Base-by-base conservation (phyloP, 2,329 filamentous ascomycete species). In the Tolypocladium ovalisporum region DNA sequence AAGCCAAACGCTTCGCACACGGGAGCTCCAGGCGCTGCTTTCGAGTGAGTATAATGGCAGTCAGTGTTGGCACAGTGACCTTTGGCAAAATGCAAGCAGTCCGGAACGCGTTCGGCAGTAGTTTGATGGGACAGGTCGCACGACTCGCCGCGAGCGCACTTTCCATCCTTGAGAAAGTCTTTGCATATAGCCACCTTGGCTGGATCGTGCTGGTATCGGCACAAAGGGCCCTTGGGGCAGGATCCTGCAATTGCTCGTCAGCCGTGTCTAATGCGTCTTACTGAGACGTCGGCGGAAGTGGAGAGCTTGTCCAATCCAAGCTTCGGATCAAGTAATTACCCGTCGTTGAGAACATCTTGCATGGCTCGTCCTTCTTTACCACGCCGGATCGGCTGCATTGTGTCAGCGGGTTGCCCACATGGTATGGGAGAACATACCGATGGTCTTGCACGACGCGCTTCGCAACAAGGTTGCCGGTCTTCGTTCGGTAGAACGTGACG, bases 121-220 rank as follows among this genome's bases (percentile, higher is more conserved):
- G 89, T 78, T 53, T 94, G 86, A 80, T 97, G 94, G 62, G 92
- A 96, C 60, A 97, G 81, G 73, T 96, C 89, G 80, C 94, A 99
- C 67, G 80, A 80, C 67, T 87, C 82, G 73, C 90, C 90, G 70
- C 83, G 83, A 64, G 79, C 76, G 76, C 94, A 99, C 66, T 81
- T 79, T 68, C 89, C 87, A 68, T 88, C 91, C 67, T 86, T 85
- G 56, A 97, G 79, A 69, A 88, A 91, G 56, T 89, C 86, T 73
- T 90, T 94, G 84, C 94, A 99, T 57, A 94, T 85, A 57, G 93
- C 89, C 66, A 96, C 89, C 75, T 90, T 96, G 69, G 84, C 78
- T 47, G 88, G 83, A 68, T 99, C 89, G 78, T 99, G 94, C 54
- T 85, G 76, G 69, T 88, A 94, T 57, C 82, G 86, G 73, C 94